Percentiles rank a stretch among this genome's conserved stretches.
These are phyloP conservation scores for Beauveria sp. DNA, from an alignment of 2,329 filamentous ascomycete genomes.

Conservation along the genomic window DNA sequence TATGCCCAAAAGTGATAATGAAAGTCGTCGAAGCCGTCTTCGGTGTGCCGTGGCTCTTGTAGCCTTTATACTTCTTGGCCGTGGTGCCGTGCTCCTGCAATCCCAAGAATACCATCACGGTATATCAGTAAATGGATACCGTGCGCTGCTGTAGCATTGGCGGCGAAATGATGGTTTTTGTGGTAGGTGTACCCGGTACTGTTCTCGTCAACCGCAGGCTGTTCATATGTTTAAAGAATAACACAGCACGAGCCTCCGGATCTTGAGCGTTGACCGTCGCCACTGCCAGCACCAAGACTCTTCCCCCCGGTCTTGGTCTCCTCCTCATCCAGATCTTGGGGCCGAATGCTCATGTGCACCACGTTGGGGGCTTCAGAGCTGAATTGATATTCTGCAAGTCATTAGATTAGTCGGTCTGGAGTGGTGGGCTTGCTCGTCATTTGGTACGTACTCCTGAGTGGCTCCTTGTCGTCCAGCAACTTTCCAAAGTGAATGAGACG, in stretches of 20 bases:
- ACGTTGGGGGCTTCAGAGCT: slow-evolving; percentile 69
- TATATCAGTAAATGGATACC: too few relatives aligned
- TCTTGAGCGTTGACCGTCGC: slow-evolving; percentile 33
- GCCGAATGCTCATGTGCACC: slow-evolving; percentile 90
- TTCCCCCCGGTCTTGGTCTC: slow-evolving; percentile 62
- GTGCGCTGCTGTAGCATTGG: background rate
- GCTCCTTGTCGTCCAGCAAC: slow-evolving; percentile 80
- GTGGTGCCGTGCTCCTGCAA: background rate
- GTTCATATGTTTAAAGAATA: slow-evolving; percentile 42
- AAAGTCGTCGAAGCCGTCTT: background rate
- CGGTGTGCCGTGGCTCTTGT: background rate
- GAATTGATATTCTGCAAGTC: slow-evolving; percentile 66
- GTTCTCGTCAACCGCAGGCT: background rate
- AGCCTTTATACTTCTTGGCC: background rate
- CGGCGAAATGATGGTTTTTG: background rate
- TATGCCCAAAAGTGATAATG: background rate
- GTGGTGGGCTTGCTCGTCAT: slow-evolving; percentile 2
- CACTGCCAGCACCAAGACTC: slow-evolving; percentile 32
- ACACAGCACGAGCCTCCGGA: slow-evolving; percentile 39
- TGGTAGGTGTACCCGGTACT: background rate
- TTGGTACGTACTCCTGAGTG: slow-evolving; percentile 63
- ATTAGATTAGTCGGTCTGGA: background rate
- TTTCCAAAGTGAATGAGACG: slow-evolving; percentile 88
- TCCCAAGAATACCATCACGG: background rate
- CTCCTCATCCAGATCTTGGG: slow-evolving; percentile 77